Evolutionary conservation across 1,139 yeast species (phyloP).

Genomic region (Candida labiduridarum): DNA sequence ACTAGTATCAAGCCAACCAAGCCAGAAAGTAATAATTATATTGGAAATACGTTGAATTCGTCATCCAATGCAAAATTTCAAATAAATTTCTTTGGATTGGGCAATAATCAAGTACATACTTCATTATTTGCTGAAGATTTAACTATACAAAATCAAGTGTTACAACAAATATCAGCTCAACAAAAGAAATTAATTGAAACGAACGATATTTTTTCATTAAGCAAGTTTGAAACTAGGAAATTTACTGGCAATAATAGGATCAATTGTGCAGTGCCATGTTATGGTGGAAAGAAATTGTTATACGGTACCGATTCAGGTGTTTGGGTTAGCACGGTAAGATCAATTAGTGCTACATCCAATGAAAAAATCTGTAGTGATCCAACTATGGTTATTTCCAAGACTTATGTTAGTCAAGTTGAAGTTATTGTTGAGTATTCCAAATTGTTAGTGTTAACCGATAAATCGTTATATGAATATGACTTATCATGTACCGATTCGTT

Average conservation of each 20-base stretch:
- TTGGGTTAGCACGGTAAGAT: constrained; percentile 68
- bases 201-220: constrained; percentile 78
- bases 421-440: constrained; percentile 91
- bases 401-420: constrained; percentile 85
- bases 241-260: constrained; percentile 74
- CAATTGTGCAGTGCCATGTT: constrained; percentile 91
- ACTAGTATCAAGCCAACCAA: constrained; percentile 33
- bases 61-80: constrained; percentile 45
- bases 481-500: constrained; percentile 67
- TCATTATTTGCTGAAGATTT: constrained; percentile 52
- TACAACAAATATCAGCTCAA: constrained; percentile 78
- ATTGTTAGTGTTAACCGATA: constrained; percentile 79
- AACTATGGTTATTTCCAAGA: constrained; percentile 71
- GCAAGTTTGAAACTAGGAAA: constrained; percentile 71
- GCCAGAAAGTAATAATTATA: constrained; percentile 29
- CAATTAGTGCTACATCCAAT: constrained; percentile 45
- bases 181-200: constrained; percentile 71
- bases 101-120: constrained; percentile 47
- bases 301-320: constrained; percentile 94
- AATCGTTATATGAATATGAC: constrained; percentile 81
- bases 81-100: constrained; percentile 47
- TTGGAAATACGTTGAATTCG: constrained; percentile 29
- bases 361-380: constrained; percentile 69
- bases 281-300: constrained; percentile 87
- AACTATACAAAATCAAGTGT: constrained; percentile 74